Conservation (phyloP, 768 basidiomycete genomes). For the Tylopilus felleus region DNA sequence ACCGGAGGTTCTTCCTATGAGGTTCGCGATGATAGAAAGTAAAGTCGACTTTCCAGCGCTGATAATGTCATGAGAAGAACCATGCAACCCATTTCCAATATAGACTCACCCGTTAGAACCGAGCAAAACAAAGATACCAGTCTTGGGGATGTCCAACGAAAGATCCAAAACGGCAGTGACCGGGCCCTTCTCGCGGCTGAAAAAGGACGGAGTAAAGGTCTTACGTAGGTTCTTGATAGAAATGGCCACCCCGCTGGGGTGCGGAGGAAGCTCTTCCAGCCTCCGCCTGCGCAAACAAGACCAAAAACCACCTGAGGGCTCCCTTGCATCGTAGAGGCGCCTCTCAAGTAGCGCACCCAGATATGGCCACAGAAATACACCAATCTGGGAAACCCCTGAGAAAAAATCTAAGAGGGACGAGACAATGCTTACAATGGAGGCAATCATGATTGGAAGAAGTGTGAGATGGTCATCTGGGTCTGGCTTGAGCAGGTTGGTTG, state of each 20-base stretch:
- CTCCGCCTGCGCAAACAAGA: conserved; percentile 17
- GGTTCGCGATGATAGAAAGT: conserved; percentile 62
- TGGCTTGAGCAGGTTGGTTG: conserved; percentile 50
- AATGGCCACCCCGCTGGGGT: conserved; percentile 48
- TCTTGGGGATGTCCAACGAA: conserved; percentile 64
- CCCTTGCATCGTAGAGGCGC: conserved; percentile 55
- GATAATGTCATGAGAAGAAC: conserved; percentile 2
- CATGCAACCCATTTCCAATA: not conserved
- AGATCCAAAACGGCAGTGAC: conserved; percentile 67
- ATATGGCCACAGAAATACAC: conserved; percentile 72
- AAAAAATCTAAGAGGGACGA: not conserved
- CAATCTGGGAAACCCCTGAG: conserved; percentile 42
- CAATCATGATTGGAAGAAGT: conserved; percentile 58
- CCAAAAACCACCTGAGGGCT: conserved; percentile 32
- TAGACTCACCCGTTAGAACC: conserved; percentile 63
- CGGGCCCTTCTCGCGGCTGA: conserved; percentile 42
- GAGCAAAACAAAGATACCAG: conserved; percentile 73
- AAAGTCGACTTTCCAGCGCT: conserved; percentile 79
- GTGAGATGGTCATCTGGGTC: conserved; percentile 60
- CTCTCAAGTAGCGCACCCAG: conserved; percentile 59
- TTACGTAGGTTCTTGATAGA: conserved; percentile 61
- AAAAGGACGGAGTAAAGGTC: conserved; percentile 49
- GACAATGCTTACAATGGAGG: conserved; percentile 50
- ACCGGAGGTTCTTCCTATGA: conserved; percentile 58
- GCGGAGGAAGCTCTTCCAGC: conserved; percentile 16